Evolutionary conservation across 495 filamentous ascomycete genomes (phyloP), one percentile per base, ranked within the genome.

Genomic region (Hypoxylon fragiforme): DNA sequence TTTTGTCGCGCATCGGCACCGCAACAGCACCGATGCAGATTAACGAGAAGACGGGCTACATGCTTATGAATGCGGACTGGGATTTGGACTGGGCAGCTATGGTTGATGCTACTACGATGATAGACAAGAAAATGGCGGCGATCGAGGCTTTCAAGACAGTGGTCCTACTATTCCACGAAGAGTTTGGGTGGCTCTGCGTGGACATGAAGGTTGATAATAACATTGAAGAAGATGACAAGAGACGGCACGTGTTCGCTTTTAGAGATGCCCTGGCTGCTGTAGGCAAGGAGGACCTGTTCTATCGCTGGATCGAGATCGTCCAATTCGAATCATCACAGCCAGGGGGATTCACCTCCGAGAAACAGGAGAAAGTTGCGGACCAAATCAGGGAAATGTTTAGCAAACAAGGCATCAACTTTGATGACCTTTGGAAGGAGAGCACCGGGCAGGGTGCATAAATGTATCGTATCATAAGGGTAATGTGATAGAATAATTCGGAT

Each of bases 231-330:
- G 81, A 80, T 16, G 71, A 75, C n/a, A 72, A 70, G 26, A 70
- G 84, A 12, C 78, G 80, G 31, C 84, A 88, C 66, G 79, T 90
- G 7, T 73, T 90, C 34, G 73, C 76, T 1, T 91, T 94, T 64
- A 82, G 85, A 64, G 86, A 91, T 34, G 80, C 80, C 38, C 73
- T 95, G 52, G 77, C 80, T 2, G 75, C 75, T 2, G 71, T 91
- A 65, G 88, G 88, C 7, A 92, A 94, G 68, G 90, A 94, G 67
- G 81, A 85, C 48, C 67, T 95, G 6, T 95, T 95, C 71, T 94
- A 85, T 69, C 79, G 85, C 24, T 91, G 88, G 87, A 86, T 92
- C 41, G 90, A 95, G 72, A 69, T 94, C 47, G 77, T 95, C 31
- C 90, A 95, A 68, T 90, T 81, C 62, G 90, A 94, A 70, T 87